Base-by-base conservation (phyloP, 345 rosid species). In the Gossypium raimondii region DNA sequence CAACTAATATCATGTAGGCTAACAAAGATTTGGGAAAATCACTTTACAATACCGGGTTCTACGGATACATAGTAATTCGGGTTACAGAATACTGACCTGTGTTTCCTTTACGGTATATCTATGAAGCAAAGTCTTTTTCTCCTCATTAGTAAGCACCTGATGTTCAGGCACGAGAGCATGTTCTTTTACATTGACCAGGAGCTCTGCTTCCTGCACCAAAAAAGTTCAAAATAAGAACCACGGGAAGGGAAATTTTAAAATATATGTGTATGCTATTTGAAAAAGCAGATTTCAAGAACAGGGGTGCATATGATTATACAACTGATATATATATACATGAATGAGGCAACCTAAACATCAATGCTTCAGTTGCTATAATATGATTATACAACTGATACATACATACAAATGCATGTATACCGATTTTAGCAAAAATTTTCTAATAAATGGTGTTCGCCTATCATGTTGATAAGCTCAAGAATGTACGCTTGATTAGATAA, bases 61-160 rank as follows among this genome's bases (percentile, higher is more conserved):
- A 13, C 18, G 14, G 29, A 27, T 25, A 58, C 7, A 25, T 17
- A 34, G 43, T 50, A 58, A 72, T 53, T 2, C 24, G 16, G 29
- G 70, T 17, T 29, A 38, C 50, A 17, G n/a, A 55, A 48, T 7
- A 67, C 83, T 48, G 66, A 89, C 97, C 93, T 89, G 97, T 2
- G 94, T 92, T 73, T 89, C 97, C 81, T 92, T 89, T 71, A 92
- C 94, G 0, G 94, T 88, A 82, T 92, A 92, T 75, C 94, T 83
- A 74, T 87, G 89, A 59, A 92, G 77, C 78, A 92, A 80, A 53
- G 97, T 88, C 81, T 89, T 89, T 88, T 92, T 89, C 86, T 92
- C 97, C 76, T 87, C 91, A 61, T 70, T 70, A 25, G 88, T 76
- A 55, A 89, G 94, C 75, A 89, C 86, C 67, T 88, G 94, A 83